A percentile compares a stretch with the other conserved stretches of the same genome.
These are phyloP conservation scores for Lactarius tabidus DNA, from an alignment of 768 basidiomycete genomes.

Conservation along the genomic window DNA sequence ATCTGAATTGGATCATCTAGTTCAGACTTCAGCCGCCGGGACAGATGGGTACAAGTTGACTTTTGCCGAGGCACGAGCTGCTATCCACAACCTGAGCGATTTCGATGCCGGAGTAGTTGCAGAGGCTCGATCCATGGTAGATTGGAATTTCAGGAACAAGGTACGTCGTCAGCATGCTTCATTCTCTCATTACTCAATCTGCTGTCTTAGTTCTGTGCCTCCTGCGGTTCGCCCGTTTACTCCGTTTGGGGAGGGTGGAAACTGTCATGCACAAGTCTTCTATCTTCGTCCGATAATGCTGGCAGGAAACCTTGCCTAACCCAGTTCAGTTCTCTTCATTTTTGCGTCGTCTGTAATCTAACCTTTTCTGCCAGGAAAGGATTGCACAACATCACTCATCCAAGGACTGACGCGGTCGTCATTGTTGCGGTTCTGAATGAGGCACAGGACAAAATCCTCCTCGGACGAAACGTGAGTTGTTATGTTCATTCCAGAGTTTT, in stretches of 20 bases:
- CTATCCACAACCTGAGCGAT: conserved; percentile 51
- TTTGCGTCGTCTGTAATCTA: conserved; percentile 11
- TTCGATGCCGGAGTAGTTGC: conserved; percentile 78
- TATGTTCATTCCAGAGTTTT: not conserved
- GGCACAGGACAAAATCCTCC: conserved; percentile 74
- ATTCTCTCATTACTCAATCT: conserved; percentile 4
- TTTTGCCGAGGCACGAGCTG: conserved; percentile 65
- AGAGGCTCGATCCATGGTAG: conserved; percentile 72
- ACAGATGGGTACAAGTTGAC: conserved; percentile 40
- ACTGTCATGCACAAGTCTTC: conserved; percentile 65
- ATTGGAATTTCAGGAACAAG: conserved; percentile 92
- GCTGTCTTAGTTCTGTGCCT: conserved; percentile 73
- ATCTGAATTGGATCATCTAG: conserved; percentile 39
- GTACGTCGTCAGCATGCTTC: conserved; percentile 36
- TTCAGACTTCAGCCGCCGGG: conserved; percentile 37
- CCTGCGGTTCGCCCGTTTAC: conserved; percentile 76
- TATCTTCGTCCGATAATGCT: conserved; percentile 69
- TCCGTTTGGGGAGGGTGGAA: conserved; percentile 98
- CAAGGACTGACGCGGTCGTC: conserved; percentile 82
- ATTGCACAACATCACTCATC: conserved; percentile 81
- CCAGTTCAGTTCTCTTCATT: conserved; percentile 43
- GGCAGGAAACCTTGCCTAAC: conserved; percentile 67
- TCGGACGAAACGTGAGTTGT: conserved; percentile 74
- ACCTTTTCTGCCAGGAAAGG: conserved; percentile 53
- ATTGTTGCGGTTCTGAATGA: conserved; percentile 87